Percentiles rank a stretch among this genome's conserved stretches.
Conservation (phyloP, 1,139 yeast species). For the Candida freyschussii region DNA sequence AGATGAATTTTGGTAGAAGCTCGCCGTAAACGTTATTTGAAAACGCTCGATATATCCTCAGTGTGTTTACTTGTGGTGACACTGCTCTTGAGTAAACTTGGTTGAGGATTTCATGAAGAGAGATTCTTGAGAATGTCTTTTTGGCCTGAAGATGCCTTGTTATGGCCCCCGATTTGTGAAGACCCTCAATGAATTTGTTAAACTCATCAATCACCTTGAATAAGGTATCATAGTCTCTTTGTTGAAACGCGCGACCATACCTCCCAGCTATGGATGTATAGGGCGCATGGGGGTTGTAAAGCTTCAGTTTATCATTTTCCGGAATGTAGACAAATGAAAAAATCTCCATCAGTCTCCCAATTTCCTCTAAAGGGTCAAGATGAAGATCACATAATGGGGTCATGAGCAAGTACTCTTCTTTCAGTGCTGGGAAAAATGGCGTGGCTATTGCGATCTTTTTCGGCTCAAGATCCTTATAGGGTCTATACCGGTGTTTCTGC, state of each 20-base stretch:
- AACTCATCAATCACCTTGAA: conserved; percentile 35
- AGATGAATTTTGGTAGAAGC: conserved; percentile 69
- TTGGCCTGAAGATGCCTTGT: conserved; percentile 33
- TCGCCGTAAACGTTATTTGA: conserved; percentile 93
- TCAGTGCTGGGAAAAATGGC: conserved; percentile 25
- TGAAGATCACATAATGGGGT: conserved; percentile 31
- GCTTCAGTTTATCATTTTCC: conserved; percentile 32
- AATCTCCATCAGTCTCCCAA: conserved; percentile 55
- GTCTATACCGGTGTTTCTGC: conserved; percentile 13
- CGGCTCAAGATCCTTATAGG: conserved; percentile 14
- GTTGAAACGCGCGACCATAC: conserved; percentile 38
- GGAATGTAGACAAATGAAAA: conserved; percentile 43
- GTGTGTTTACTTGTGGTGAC: conserved; percentile 62
- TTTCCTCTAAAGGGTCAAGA: conserved; percentile 68
- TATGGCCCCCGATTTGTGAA: conserved; percentile 32
- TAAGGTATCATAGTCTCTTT: conserved; percentile 32
- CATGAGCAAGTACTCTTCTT: conserved; percentile 29
- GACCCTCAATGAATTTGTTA: conserved; percentile 33
- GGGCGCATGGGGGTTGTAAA: conserved; percentile 34
- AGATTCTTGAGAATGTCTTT: conserved; percentile 45
- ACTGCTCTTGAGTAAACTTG: conserved; percentile 75
- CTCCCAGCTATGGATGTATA: conserved; percentile 41
- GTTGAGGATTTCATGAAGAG: conserved; percentile 65
- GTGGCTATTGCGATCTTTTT: conserved; percentile 21
- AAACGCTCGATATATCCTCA: conserved; percentile 75